phyloP scores from a whole-genome alignment of 805 yeast genomes.

The Lachancea cidri region DNA sequence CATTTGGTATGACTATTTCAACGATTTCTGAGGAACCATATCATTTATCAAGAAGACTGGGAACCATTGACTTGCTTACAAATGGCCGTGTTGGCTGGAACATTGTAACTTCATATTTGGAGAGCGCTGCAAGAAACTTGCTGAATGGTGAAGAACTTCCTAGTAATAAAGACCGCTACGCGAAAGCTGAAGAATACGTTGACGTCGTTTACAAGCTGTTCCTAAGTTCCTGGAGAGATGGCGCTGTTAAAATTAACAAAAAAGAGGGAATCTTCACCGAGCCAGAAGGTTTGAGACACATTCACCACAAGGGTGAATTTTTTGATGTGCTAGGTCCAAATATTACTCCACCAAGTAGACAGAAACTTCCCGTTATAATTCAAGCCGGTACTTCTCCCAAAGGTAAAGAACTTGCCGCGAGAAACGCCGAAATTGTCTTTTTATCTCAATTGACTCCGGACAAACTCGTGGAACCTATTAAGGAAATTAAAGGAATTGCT shows the following conservation, averaged over 20 bases:
- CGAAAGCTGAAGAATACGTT: slow-evolving; percentile 35
- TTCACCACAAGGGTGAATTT: slow-evolving; percentile 35
- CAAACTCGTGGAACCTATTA: slow-evolving; percentile 24
- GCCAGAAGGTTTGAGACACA: slow-evolving; percentile 34
- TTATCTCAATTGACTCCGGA: slow-evolving; percentile 32
- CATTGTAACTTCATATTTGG: slow-evolving; percentile 38
- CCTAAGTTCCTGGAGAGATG: slow-evolving; percentile 38
- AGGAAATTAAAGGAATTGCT: slow-evolving; percentile 32
- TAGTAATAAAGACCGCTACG: slow-evolving; percentile 37
- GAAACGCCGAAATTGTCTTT: slow-evolving; percentile 38
- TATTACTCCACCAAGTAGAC: slow-evolving; percentile 37
- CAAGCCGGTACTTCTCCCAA: slow-evolving; percentile 38
- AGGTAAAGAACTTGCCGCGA: slow-evolving; percentile 37
- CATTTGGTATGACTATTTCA: slow-evolving; percentile 38
- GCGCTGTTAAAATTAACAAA: slow-evolving; percentile 20
- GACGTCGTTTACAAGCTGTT: slow-evolving; percentile 36
- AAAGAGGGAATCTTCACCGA: slow-evolving; percentile 29
- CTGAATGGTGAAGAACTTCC: slow-evolving; percentile 32
- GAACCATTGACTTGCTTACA: slow-evolving; percentile 38
- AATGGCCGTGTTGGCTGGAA: slow-evolving; percentile 41
- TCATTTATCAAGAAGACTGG: slow-evolving; percentile 36
- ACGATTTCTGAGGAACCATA: slow-evolving; percentile 39
- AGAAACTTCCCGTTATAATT: slow-evolving; percentile 37
- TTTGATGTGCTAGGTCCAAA: slow-evolving; percentile 37
- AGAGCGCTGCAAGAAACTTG: slow-evolving; percentile 37